Base-by-base conservation (phyloP, 2,329 filamentous ascomycete genomes). In the Hymenoscyphus occultus region DNA sequence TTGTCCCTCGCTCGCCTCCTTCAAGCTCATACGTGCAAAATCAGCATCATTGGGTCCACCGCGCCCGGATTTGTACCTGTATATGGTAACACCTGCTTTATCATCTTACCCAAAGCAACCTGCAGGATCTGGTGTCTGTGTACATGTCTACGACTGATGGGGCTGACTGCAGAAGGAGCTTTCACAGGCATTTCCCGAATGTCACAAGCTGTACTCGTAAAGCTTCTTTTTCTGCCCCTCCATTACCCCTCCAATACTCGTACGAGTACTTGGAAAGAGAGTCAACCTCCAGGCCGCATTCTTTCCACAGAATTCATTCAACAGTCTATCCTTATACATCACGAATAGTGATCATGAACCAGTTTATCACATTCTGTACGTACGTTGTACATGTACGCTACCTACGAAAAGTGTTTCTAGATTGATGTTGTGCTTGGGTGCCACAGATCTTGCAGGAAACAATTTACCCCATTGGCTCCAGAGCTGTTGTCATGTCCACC, bases 221-320 rank as follows among this genome's bases (percentile, higher is more conserved):
- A 39, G 56, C 32, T 59, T 40, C 56, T 59, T 22, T 59, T 40
- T 22, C 48, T 39, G 14, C 31, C 31, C 32, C 56, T 59, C 56
- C 14, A 10, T 59, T 59, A 59, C 56, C 56, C 56, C 56, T 39
- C 56, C 56, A 35, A 54, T 22, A 54, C 48, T 22, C 9, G 10
- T 54, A 12, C n/a, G 22, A 19, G 22, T 19, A 48, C 45, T 51
- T 10, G n/a, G 42, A 16, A n/a, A 48, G 42, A 48, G 19, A 48
- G n/a, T 19, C 42, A 28, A 28, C 28, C 28, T 28, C 28, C 28
- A 28, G 28, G 28, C 28, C 28, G 28, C 28, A 28, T 28, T 28
- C 3, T 28, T 28, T 28, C 28, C 28, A 28, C 28, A 35, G 3
- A 35, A 10, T 6, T 10, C 5, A 35, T 51, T 51, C 45, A n/a